Percentiles rank a stretch among this genome's conserved stretches.
phyloP scores from a whole-genome alignment of 148 eudicot genomes.

The Rhododendron ovatum region DNA sequence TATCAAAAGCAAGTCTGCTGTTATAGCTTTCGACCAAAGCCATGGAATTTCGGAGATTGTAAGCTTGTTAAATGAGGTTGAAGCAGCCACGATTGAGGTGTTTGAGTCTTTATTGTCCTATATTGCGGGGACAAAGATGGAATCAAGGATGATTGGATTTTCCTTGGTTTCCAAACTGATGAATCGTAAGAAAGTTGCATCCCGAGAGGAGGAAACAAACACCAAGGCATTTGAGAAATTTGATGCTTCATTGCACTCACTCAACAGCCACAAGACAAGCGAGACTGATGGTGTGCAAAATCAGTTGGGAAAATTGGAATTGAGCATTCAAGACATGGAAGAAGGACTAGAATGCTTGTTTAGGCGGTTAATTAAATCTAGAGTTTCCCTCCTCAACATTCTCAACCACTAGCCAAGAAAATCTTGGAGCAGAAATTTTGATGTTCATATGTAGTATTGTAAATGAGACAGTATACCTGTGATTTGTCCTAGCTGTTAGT shows the following conservation, averaged over 20 bases:
- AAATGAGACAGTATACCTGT: too few relatives aligned
- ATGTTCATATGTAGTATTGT: too few relatives aligned
- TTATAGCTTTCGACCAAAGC: neutral
- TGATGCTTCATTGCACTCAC: too few relatives aligned
- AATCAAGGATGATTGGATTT: too few relatives aligned
- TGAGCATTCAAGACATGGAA: neutral
- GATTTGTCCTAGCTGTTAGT: neutral
- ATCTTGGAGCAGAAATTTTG: too few relatives aligned
- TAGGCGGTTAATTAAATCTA: neutral
- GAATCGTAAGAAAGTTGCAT: too few relatives aligned
- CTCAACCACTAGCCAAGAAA: neutral
- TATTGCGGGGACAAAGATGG: too few relatives aligned
- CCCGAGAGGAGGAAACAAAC: too few relatives aligned
- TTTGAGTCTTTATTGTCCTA: too few relatives aligned
- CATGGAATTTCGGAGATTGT: neutral
- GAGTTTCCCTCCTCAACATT: neutral
- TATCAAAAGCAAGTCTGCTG: neutral
- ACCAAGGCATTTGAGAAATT: too few relatives aligned
- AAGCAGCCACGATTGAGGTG: constrained; percentile 11
- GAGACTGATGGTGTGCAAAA: neutral
- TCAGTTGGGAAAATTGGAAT: neutral
- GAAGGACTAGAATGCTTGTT: neutral
- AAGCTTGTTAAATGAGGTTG: constrained; percentile 14
- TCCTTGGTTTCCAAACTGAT: too few relatives aligned
- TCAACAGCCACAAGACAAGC: too few relatives aligned